Percentiles rank a stretch among this genome's conserved stretches.
phyloP scores from a whole-genome alignment of 1,284 basidiomycete genomes.

The Puccinia hordei region DNA sequence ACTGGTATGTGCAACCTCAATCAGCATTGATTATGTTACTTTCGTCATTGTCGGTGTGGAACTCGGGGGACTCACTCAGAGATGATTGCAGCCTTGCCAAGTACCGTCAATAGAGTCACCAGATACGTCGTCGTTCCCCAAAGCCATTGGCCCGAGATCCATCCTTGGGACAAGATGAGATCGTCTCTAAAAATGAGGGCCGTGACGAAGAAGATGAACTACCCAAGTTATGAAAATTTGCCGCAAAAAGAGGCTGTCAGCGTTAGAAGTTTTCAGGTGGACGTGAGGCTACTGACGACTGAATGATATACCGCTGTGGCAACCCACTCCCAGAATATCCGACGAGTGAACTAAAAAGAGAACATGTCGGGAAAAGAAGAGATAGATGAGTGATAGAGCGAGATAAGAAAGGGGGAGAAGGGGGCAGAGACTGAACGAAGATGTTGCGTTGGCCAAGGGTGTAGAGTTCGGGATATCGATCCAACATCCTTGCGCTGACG shows the following conservation, averaged over 20 bases:
- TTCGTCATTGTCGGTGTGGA: not conserved
- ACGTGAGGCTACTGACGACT: conserved; percentile 66
- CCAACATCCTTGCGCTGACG: conserved; percentile 91
- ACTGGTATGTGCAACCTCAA: not conserved
- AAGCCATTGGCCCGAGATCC: conserved; percentile 90
- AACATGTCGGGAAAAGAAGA: not conserved
- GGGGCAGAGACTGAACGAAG: conserved; percentile 62
- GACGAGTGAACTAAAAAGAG: conserved; percentile 70
- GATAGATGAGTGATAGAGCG: conserved; percentile 48
- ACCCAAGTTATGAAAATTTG: not conserved
- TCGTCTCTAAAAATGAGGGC: conserved; percentile 89
- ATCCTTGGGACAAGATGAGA: conserved; percentile 75
- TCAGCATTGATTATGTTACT: conserved; percentile 73
- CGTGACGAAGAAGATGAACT: conserved; percentile 68
- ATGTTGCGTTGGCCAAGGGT: conserved; percentile 85
- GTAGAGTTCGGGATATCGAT: conserved; percentile 96
- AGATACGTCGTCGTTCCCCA: conserved; percentile 97
- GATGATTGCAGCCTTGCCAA: conserved; percentile 94
- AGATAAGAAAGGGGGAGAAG: conserved; percentile 54
- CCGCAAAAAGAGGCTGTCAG: not conserved
- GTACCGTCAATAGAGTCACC: conserved; percentile 85
- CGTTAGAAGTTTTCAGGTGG: not conserved
- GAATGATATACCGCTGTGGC: conserved; percentile 92
- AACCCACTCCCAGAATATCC: conserved; percentile 93
- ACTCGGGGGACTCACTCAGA: conserved; percentile 75